Evolutionary conservation across 306 rosid species (phyloP).

Genomic region (Fragaria iinumae): DNA sequence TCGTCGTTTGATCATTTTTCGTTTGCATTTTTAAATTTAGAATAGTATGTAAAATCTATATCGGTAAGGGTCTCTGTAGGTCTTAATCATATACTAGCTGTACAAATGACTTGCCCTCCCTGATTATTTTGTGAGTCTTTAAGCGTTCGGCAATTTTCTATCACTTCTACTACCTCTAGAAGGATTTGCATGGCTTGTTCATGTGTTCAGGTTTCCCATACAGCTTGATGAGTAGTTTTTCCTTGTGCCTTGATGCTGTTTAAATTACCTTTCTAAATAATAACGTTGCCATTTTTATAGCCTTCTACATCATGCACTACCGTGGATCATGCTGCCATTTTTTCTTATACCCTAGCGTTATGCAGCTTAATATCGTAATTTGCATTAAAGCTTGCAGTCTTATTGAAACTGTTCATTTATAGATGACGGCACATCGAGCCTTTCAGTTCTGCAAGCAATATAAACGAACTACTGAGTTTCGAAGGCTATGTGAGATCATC

Average conservation of each 20-base stretch:
- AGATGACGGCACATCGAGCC: conserved; percentile 99
- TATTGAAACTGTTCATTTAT: conserved; percentile 20
- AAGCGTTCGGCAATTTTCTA: background rate
- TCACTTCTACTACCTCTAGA: background rate
- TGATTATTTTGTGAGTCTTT: background rate
- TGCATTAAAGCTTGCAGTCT: background rate
- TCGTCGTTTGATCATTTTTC: background rate
- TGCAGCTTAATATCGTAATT: background rate
- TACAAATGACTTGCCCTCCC: background rate
- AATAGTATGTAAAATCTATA: background rate
- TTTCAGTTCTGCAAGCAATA: conserved; percentile 98
- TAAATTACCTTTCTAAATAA: background rate
- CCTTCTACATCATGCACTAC: background rate
- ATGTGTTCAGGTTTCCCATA: background rate
- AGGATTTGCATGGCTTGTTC: background rate
- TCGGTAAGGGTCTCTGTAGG: background rate
- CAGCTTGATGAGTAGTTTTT: background rate
- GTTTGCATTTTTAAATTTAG: background rate
- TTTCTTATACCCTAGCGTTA: background rate
- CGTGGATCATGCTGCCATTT: background rate
- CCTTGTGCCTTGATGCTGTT: background rate
- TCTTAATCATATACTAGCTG: background rate
- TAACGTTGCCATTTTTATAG: background rate
- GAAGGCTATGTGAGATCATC: conserved; percentile 89
- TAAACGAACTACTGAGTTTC: conserved; percentile 89